Conservation (phyloP, 257 asterid species). For the Lantana camara region DNA sequence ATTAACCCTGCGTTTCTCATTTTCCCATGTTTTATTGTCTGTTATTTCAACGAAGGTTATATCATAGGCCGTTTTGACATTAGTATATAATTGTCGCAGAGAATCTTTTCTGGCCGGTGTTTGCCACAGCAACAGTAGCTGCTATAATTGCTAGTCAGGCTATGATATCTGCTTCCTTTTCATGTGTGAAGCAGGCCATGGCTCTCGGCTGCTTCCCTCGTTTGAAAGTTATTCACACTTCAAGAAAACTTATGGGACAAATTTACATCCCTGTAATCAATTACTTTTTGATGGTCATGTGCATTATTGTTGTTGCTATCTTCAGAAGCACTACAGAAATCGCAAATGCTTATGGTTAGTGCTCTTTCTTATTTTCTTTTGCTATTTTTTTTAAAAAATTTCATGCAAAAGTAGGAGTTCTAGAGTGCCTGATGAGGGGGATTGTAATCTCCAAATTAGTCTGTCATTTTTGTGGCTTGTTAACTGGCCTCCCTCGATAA, state of each 20-base stretch:
- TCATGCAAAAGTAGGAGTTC: neutral
- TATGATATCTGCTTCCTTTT: conserved; percentile 97
- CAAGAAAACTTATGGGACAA: conserved; percentile 88
- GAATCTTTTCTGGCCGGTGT: conserved; percentile 87
- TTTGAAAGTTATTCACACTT: conserved; percentile 89
- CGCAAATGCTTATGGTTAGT: conserved; percentile 90
- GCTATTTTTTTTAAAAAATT: neutral
- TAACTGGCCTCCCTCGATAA: too few species aligned
- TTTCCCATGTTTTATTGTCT: neutral
- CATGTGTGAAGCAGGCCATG: conserved; percentile 93
- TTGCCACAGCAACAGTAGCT: conserved; percentile 80
- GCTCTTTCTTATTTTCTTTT: neutral
- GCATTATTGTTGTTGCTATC: conserved; percentile 82
- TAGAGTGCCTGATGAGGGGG: neutral
- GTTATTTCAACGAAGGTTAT: neutral
- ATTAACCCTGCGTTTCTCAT: neutral
- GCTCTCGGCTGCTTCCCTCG: conserved; percentile 99
- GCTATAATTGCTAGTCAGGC: conserved; percentile 98
- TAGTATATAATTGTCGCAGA: conserved; percentile 44
- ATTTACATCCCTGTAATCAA: conserved; percentile 91
- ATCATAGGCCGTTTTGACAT: conserved; percentile 25
- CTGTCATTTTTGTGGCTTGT: too few species aligned
- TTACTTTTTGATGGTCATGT: conserved; percentile 92
- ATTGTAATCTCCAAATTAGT: neutral
- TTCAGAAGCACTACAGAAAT: conserved; percentile 85